A percentile compares a stretch with the other conserved stretches of the same genome.
Conservation (phyloP, 1,284 basidiomycete genomes). For the Omphalotus olearius region DNA sequence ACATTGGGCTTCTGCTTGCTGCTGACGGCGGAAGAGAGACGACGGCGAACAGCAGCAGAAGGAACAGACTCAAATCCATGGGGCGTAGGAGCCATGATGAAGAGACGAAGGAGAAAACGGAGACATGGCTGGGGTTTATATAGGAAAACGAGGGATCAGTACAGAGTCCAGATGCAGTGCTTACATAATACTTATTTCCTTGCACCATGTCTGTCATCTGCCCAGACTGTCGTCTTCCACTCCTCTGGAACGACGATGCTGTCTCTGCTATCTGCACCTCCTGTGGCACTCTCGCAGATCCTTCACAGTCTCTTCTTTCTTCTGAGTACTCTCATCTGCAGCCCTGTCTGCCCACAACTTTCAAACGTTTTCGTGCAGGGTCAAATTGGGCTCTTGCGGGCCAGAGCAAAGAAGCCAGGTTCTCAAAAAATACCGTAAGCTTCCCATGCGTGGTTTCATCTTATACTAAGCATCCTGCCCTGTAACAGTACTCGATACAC, state of each 20-base stretch:
- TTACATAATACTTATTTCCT: conserved; percentile 2
- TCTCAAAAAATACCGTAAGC: conserved; percentile 56
- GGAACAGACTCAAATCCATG: conserved; percentile 57
- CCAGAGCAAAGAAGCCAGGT: conserved; percentile 55
- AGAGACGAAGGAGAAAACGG: conserved; percentile 16
- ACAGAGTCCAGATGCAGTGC: not conserved
- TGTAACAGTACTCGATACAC: conserved; percentile 52
- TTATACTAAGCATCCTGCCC: conserved; percentile 6
- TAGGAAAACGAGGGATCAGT: conserved; percentile 16
- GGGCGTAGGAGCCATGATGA: conserved; percentile 38
- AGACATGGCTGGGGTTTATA: conserved; percentile 24
- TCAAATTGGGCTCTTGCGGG: conserved; percentile 54
- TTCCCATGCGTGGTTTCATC: conserved; percentile 13
- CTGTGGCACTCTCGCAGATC: conserved; percentile 64
- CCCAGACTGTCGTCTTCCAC: conserved; percentile 47
- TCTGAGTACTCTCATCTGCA: conserved; percentile 32
- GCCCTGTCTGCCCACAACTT: conserved; percentile 27
- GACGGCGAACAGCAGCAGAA: conserved; percentile 56
- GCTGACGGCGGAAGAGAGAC: conserved; percentile 59
- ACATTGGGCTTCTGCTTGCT: conserved; percentile 47
- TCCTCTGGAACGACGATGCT: conserved; percentile 50
- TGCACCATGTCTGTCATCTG: conserved; percentile 30
- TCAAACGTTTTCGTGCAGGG: conserved; percentile 41
- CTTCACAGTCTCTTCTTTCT: conserved; percentile 53
- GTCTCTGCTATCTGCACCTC: conserved; percentile 57